A percentile compares a stretch with the other conserved stretches of the same genome.
These are phyloP conservation scores for Coccomyxa sp. DNA, from an alignment of 139 green algal genomes.

Conservation along the genomic window DNA sequence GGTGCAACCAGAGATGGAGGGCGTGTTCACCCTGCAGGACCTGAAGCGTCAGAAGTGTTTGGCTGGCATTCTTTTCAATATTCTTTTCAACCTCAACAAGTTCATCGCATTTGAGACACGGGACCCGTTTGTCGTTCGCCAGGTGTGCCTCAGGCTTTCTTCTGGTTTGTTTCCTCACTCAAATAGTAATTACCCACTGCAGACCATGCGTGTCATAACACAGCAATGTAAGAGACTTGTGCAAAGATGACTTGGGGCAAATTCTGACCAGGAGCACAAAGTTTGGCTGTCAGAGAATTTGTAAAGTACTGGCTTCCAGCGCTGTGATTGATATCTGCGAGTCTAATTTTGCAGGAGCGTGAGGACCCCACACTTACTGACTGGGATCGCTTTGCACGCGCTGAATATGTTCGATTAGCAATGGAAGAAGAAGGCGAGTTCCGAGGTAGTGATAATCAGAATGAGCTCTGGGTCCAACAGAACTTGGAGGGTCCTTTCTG, in stretches of 20 bases:
- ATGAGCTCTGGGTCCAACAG: not conserved
- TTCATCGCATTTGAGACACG: constrained; percentile 97
- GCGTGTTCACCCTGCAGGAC: constrained; percentile 75
- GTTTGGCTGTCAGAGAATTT: too few relatives aligned
- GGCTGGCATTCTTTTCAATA: constrained; percentile 92
- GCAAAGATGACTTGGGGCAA: too few relatives aligned
- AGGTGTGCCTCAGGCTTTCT: constrained; percentile 28
- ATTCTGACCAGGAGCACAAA: too few relatives aligned
- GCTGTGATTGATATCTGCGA: too few relatives aligned
- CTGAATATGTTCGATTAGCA: constrained; percentile 81
- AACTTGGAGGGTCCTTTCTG: not conserved
- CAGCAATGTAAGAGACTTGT: not conserved
- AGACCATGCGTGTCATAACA: too few relatives aligned
- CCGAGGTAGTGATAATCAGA: constrained; percentile 11
- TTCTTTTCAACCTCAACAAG: constrained; percentile 99
- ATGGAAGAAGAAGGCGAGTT: constrained; percentile 86
- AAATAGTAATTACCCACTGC: too few relatives aligned
- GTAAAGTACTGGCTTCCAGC: too few relatives aligned
- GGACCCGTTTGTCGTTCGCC: constrained; percentile 77
- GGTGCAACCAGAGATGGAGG: constrained; percentile 70
- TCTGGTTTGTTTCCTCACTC: not conserved
- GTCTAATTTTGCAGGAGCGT: constrained; percentile 43
- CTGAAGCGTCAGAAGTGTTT: constrained; percentile 68
- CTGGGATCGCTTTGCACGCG: constrained; percentile 80
- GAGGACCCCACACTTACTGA: constrained; percentile 62